Conservation (phyloP, 1,284 basidiomycete genomes). For the Ceratobasidium sp. region DNA sequence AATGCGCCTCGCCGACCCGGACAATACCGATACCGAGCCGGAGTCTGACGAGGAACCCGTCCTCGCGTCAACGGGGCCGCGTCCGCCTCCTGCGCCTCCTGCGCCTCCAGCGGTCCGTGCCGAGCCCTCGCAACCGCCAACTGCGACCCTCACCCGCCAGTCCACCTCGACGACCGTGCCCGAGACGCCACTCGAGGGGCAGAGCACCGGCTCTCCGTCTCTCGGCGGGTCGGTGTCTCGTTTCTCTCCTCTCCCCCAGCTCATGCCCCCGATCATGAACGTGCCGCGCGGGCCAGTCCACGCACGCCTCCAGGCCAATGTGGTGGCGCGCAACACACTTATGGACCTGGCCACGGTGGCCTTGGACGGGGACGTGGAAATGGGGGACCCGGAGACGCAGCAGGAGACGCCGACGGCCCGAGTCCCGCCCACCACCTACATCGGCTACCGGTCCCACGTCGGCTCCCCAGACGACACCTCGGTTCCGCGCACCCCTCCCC, state of each 20-base stretch:
- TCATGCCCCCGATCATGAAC: background rate
- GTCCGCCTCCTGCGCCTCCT: background rate
- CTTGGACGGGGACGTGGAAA: background rate
- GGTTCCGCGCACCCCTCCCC: too few species aligned
- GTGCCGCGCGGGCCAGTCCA: slow-evolving; percentile 15
- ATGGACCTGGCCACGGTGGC: background rate
- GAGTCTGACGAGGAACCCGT: background rate
- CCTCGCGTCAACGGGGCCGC: background rate
- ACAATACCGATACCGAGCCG: background rate
- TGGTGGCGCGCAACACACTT: background rate
- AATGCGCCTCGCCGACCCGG: background rate
- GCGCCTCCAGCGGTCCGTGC: background rate
- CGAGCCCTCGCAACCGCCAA: background rate
- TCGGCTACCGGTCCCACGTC: too few species aligned
- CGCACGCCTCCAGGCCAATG: background rate
- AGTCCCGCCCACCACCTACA: too few species aligned
- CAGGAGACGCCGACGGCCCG: too few species aligned
- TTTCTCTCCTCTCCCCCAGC: background rate
- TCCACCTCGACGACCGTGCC: background rate
- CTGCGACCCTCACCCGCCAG: background rate
- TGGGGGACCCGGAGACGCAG: background rate
- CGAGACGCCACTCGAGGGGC: background rate
- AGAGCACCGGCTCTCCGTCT: background rate
- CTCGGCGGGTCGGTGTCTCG: background rate
- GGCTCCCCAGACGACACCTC: too few species aligned